phyloP scores from a whole-genome alignment of 306 rosid genomes.

The Ceratonia siliqua region DNA sequence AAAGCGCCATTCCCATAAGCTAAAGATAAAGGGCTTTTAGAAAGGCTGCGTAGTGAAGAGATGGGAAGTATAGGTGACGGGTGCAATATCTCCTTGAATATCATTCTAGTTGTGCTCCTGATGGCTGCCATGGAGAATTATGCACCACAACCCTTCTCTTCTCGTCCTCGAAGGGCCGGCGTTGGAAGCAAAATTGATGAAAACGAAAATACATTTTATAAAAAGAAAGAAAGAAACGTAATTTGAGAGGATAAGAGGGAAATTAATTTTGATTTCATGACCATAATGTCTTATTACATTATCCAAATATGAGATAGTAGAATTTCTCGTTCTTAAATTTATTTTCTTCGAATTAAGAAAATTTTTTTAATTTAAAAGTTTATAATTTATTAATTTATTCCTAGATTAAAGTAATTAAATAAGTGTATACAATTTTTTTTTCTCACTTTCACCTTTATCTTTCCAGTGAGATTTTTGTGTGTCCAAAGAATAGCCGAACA shows the following conservation, averaged over 20 bases:
- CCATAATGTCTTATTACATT: too few species aligned
- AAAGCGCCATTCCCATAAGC: neutral
- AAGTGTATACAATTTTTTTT: too few species aligned
- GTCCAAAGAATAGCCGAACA: neutral
- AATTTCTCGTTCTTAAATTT: too few species aligned
- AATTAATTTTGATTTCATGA: too few species aligned
- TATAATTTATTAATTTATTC: too few species aligned
- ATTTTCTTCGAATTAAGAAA: too few species aligned
- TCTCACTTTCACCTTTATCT: too few species aligned
- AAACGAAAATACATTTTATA: too few species aligned
- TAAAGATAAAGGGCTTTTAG: neutral
- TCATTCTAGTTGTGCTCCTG: constrained; percentile 33
- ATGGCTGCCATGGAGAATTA: constrained; percentile 50
- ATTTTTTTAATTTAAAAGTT: too few species aligned
- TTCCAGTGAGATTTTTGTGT: neutral
- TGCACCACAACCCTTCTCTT: neutral
- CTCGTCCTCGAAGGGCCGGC: neutral
- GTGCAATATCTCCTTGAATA: constrained; percentile 49
- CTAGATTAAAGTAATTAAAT: too few species aligned
- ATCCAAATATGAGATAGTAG: too few species aligned
- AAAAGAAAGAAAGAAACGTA: neutral
- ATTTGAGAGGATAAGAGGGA: too few species aligned
- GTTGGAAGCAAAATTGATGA: neutral
- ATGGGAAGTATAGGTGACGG: constrained; percentile 34
- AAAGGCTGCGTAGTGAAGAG: constrained; percentile 13